Base-by-base conservation (phyloP, 768 basidiomycete genomes). In the Pholiota microspora region DNA sequence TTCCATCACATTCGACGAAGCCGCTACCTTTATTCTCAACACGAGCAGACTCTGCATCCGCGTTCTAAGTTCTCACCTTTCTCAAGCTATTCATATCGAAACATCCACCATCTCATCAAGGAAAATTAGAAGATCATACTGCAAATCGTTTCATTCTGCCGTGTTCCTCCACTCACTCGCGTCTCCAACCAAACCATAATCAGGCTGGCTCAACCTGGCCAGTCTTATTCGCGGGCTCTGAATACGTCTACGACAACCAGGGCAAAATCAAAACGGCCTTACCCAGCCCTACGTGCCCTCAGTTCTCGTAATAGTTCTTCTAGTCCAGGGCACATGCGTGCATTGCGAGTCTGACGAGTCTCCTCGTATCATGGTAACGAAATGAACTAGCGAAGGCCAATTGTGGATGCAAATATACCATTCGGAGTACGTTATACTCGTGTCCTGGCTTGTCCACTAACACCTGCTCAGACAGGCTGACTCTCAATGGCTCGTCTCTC, bases 241-340 rank as follows among this genome's bases (percentile, higher is more conserved):
- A 12, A 31, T 31, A 31, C 21, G 18, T 40, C 38, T 21, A 21
- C 5, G 16, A 5, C 40, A 42, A 31, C 7, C 7, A 31, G 12
- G 6, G 29, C n/a, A n/a, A n/a, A n/a, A n/a, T n/a, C n/a, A n/a
- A n/a, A 42, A 42, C 16, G 40, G 23, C 18, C 40, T 42, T 51
- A 51, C 51, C 42, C 40, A 51, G 51, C 51, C 23, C 51, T 44
- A 40, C 15, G 42, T 13, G 28, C 51, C 51, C 51, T 51, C 40
- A 40, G 51, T 51, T 51, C 18, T 21, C 38, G 40, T 45, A 51
- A 51, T 8, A 25, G 40, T 4, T n/a, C n/a, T n/a, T n/a, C n/a
- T n/a, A 18, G 21, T 25, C 25, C 38, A 42, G 51, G 28, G 51
- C 31, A 21, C 23, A 40, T 7, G 15, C 16, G 40, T 10, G 12